Percentiles rank a stretch among this genome's conserved stretches.
Evolutionary conservation across 306 rosid genomes (phyloP).

Genomic region (Erythrophleum fordii): DNA sequence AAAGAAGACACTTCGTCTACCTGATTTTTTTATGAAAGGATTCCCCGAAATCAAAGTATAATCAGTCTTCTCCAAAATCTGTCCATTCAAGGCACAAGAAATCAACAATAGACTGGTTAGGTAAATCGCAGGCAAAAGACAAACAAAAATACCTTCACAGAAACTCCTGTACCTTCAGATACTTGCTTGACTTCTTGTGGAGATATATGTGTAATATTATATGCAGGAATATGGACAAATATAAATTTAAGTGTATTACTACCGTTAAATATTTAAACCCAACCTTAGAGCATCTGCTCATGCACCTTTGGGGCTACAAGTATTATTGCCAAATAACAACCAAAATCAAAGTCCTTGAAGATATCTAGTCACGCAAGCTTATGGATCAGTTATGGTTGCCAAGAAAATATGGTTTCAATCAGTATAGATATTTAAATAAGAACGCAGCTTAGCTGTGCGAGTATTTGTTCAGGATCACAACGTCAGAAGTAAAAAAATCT

Average conservation of each 20-base stretch:
- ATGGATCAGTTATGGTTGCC: background rate
- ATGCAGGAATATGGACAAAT: background rate
- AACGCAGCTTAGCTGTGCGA: background rate
- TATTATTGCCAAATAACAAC: background rate
- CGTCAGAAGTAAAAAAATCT: conserved; percentile 11
- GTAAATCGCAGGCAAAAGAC: background rate
- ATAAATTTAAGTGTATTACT: background rate
- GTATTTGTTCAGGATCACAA: background rate
- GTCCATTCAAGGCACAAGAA: conserved; percentile 38
- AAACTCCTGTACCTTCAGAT: conserved; percentile 24
- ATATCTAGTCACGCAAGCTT: background rate
- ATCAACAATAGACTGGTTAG: conserved; percentile 20
- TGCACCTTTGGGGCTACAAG: conserved; percentile 3
- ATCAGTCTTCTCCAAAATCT: conserved; percentile 90
- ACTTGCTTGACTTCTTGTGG: conserved; percentile 11
- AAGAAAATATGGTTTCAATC: conserved; percentile 6
- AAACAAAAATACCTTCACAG: conserved; percentile 8
- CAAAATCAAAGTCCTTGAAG: background rate
- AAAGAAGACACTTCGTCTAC: conserved; percentile 43
- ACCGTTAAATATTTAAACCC: conserved; percentile 10
- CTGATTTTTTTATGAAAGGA: conserved; percentile 87
- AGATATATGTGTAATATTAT: conserved; percentile 9
- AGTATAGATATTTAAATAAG: background rate
- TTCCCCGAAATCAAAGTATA: conserved; percentile 71
- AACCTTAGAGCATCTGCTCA: conserved; percentile 20